phyloP scores from a whole-genome alignment of 208 protist species.

The Wallacemonas sp. region DNA sequence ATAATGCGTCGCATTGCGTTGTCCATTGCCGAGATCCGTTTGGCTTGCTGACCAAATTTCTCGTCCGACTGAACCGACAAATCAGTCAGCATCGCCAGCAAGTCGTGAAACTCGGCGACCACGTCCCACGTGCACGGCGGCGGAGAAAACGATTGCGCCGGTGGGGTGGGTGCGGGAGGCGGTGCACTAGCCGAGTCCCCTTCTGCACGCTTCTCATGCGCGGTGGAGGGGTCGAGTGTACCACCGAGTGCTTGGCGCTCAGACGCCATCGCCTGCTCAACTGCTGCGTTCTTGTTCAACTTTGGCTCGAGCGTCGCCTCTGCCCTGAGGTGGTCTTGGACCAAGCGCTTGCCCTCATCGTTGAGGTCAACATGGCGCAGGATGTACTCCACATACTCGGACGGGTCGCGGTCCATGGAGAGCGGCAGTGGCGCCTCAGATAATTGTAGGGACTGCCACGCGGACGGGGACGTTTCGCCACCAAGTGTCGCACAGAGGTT shows the following conservation, averaged over 20 bases:
- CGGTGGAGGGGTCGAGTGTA: constrained; percentile 9
- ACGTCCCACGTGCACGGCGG: constrained; percentile 49
- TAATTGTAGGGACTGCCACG: constrained; percentile 21
- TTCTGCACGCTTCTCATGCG: not conserved
- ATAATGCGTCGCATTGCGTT: constrained; percentile 1
- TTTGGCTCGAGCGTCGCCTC: constrained; percentile 13
- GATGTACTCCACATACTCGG: constrained; percentile 48
- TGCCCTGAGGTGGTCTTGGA: constrained; percentile 41
- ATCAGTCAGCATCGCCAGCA: constrained; percentile 28
- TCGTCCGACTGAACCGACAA: constrained; percentile 18
- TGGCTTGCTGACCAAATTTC: constrained; percentile 15
- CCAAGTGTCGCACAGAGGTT: constrained; percentile 1
- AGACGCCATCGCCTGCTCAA: not conserved
- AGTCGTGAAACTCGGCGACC: constrained; percentile 43
- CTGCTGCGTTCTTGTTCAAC: not conserved
- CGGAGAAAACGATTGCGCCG: not conserved
- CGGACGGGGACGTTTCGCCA: constrained; percentile 13
- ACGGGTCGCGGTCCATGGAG: constrained; percentile 32
- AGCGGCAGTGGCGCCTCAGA: constrained; percentile 24
- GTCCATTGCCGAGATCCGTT: not conserved
- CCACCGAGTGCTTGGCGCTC: not conserved
- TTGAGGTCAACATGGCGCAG: constrained; percentile 25
- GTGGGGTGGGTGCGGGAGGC: not conserved
- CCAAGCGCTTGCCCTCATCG: constrained; percentile 29
- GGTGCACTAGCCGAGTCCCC: not conserved